Evolutionary conservation across 2,329 filamentous ascomycete species (phyloP), one percentile per base, ranked within the genome.

Genomic region (Cercospora canescens): DNA sequence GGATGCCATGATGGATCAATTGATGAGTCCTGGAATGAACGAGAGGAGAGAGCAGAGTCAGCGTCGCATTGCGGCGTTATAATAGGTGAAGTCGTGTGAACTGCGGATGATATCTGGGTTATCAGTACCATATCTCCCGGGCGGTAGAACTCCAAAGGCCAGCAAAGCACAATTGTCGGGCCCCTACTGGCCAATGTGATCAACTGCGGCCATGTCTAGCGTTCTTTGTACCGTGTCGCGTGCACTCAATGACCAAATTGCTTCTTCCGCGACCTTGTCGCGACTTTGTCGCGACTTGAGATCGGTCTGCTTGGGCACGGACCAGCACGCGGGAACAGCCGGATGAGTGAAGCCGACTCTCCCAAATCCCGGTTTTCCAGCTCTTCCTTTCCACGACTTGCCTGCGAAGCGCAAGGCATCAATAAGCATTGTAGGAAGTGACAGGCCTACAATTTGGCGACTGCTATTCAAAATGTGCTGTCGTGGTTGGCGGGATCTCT

Each of bases 1-100:
- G 32, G 35, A 32, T 62, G 60, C 52, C 45, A 61, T 66, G 54
- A 39, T 64, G 14, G 26, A 16, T 26, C 32, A 54, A 26, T 16
- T 28, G 34, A 35, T 45, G 60, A 57, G 21, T 16, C 24, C 58
- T 41, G 28, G 30, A 55, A 18, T 35, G 52, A 18, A 14, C 3
- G 30, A 14, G 12, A 18, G 8, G 12, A 16, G 14, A 26, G n/a
- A 35, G 16, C 9, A 35, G 30, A 35, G 28, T 35, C 52, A 21
- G 30, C 28, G 52, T 28, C 52, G n/a, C 32, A 56, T 52, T 52
- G 45, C 45, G 45, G 45, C 35, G 30, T 16, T 11, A 35, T 35
- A 24, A 24, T n/a, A 21, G 52, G 28, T 35, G 52, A 32, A n/a
- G 52, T 56, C 52, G 52, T 56, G 28, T 35, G 28, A 56, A 56